Evolutionary conservation across 129 eudicot genomes (phyloP).

Genomic region (Flaveria bidentis): DNA sequence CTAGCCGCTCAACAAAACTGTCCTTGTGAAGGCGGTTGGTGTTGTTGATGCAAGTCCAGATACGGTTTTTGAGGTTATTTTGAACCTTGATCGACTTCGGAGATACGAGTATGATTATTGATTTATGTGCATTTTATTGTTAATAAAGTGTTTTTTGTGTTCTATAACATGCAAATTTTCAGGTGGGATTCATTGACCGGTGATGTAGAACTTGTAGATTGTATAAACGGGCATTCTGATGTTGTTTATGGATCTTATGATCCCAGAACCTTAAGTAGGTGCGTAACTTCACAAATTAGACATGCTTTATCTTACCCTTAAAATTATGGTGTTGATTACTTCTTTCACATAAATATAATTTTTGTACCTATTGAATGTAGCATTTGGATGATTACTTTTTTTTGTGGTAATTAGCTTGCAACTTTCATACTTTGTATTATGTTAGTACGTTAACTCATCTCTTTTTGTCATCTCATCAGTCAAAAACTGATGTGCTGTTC

Average conservation of each 20-base stretch:
- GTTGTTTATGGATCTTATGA: slow-evolving; percentile 86
- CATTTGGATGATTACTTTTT: slow-evolving; percentile 5
- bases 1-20: slow-evolving; percentile 66
- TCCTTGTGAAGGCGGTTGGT: slow-evolving; percentile 92
- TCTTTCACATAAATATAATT: background rate
- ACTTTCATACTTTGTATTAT: background rate
- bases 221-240: slow-evolving; percentile 73
- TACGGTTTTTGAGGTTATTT: slow-evolving; percentile 82
- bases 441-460: slow-evolving; percentile 28
- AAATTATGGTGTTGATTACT: background rate
- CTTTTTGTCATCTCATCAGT: slow-evolving; percentile 34
- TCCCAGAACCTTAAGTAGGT: slow-evolving; percentile 65
- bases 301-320: background rate
- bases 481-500: slow-evolving; percentile 40
- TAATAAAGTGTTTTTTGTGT: slow-evolving; percentile 7
- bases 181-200: slow-evolving; percentile 94
- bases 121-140: slow-evolving; percentile 16
- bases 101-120: slow-evolving; percentile 77
- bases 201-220: slow-evolving; percentile 81
- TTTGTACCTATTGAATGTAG: slow-evolving; percentile 14
- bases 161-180: slow-evolving; percentile 38
- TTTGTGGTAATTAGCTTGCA: background rate
- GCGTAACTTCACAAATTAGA: slow-evolving; percentile 16
- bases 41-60: slow-evolving; percentile 83
- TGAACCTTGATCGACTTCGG: slow-evolving; percentile 66